Conservation (phyloP, 2,329 filamentous ascomycete species). For the Cladorrhinum sp. region DNA sequence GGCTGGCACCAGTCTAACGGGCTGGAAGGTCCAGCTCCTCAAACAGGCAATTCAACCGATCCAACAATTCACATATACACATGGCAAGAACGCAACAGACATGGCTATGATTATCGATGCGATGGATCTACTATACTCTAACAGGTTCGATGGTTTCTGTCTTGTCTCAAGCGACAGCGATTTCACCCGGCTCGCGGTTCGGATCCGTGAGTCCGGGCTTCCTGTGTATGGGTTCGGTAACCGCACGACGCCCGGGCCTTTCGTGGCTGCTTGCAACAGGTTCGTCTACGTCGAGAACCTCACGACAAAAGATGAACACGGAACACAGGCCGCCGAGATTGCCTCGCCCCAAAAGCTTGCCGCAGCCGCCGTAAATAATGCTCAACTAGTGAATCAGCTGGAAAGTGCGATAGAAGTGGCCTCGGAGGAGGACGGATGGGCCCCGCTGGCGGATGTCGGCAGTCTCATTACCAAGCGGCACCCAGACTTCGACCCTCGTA, state of each 20-base stretch:
- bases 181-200: slow-evolving; percentile 35
- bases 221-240: slow-evolving; percentile 37
- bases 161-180: slow-evolving; percentile 37
- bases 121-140: slow-evolving; percentile 37
- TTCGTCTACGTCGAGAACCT: slow-evolving; percentile 32
- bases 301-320: neutral
- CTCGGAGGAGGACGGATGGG: slow-evolving; percentile 31
- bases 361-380: neutral
- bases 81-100: slow-evolving; percentile 37
- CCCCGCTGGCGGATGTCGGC: slow-evolving; percentile 30
- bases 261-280: slow-evolving; percentile 35
- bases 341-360: neutral
- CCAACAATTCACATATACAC: slow-evolving; percentile 37
- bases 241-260: slow-evolving; percentile 32
- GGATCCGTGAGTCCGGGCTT: slow-evolving; percentile 34
- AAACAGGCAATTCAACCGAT: slow-evolving; percentile 35
- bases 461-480: slow-evolving; percentile 26
- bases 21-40: slow-evolving; percentile 35
- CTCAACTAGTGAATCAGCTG: slow-evolving; percentile 9
- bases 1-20: slow-evolving; percentile 27
- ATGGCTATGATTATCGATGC: slow-evolving; percentile 38
- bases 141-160: slow-evolving; percentile 34
- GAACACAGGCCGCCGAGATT: neutral
- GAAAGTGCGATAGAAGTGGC: slow-evolving; percentile 21
- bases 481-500: slow-evolving; percentile 33